phyloP scores from a whole-genome alignment of 306 rosid species.

The Cicer arietinum region DNA sequence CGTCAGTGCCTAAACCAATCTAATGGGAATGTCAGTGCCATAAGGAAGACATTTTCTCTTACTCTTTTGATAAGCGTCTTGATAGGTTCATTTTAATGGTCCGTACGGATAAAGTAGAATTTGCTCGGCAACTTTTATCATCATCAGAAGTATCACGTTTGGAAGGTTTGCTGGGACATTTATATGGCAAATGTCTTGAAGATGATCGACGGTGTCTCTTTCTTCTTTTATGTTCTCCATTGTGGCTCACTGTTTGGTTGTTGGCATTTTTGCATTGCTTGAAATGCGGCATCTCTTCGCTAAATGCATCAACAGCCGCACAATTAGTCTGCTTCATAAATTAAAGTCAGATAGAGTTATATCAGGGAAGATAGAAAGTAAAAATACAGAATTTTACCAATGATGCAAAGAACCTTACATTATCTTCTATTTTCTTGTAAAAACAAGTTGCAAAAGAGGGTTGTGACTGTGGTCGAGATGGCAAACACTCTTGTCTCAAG shows the following conservation, averaged over 20 bases:
- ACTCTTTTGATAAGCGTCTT: conserved; percentile 51
- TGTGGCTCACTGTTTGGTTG: conserved; percentile 45
- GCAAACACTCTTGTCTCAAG: conserved; percentile 48
- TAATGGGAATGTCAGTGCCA: conserved; percentile 5
- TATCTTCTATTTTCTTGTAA: conserved; percentile 54
- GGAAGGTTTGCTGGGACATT: conserved; percentile 46
- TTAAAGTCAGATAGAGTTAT: conserved; percentile 40
- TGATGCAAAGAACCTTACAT: conserved; percentile 60
- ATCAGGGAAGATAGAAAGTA: conserved; percentile 32
- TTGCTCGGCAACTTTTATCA: conserved; percentile 48
- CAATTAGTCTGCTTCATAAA: conserved; percentile 58
- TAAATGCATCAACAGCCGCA: conserved; percentile 46
- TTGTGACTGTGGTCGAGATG: conserved; percentile 45
- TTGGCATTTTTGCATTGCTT: conserved; percentile 36
- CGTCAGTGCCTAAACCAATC: conserved; percentile 26
- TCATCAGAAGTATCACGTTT: conserved; percentile 40
- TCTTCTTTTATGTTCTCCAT: conserved; percentile 48
- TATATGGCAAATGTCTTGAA: conserved; percentile 48
- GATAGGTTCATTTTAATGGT: conserved; percentile 39
- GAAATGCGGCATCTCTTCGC: conserved; percentile 58
- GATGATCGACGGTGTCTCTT: conserved; percentile 50
- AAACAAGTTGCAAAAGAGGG: conserved; percentile 58
- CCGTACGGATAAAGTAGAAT: conserved; percentile 40
- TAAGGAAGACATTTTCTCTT: conserved; percentile 39
- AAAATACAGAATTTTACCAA: conserved; percentile 33